A percentile compares a stretch with the other conserved stretches of the same genome.
phyloP scores from a whole-genome alignment of 345 rosid genomes.

The Gossypium thurberi region DNA sequence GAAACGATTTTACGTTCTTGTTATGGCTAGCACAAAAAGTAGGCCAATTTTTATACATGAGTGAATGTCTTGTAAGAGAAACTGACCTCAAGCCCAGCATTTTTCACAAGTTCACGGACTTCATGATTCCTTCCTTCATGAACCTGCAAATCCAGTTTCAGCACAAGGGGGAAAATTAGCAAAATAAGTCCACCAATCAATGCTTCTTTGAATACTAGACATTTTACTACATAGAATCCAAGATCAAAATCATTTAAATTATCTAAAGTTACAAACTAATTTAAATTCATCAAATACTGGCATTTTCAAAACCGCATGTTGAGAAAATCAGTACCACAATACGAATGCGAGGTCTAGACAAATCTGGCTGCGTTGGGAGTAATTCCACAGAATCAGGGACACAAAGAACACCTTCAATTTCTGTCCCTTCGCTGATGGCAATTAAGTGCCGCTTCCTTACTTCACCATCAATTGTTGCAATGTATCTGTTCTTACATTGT shows the following conservation, averaged over 20 bases:
- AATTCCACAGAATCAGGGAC: conserved; percentile 85
- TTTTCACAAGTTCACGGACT: conserved; percentile 90
- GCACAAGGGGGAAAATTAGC: background rate
- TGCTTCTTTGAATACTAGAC: background rate
- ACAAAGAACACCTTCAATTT: conserved; percentile 72
- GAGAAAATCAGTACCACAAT: conserved; percentile 56
- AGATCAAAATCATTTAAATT: background rate
- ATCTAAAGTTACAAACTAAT: background rate
- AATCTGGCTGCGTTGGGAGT: conserved; percentile 68
- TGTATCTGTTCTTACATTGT: conserved; percentile 48
- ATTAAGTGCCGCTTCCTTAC: conserved; percentile 61
- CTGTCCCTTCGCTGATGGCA: conserved; percentile 65
- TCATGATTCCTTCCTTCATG: conserved; percentile 97
- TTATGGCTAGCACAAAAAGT: background rate
- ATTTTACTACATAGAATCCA: background rate
- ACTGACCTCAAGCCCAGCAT: conserved; percentile 91
- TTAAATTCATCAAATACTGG: background rate
- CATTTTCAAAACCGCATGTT: conserved; percentile 3
- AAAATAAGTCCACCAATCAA: background rate
- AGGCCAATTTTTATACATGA: background rate
- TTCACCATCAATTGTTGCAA: conserved; percentile 64
- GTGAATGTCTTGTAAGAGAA: conserved; percentile 16
- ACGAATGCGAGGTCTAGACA: conserved; percentile 63
- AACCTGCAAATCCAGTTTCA: conserved; percentile 48
- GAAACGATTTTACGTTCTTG: background rate